Evolutionary conservation across 1,284 basidiomycete species (phyloP), one percentile per base, ranked within the genome.

Genomic region (Violaceomyces palustris): DNA sequence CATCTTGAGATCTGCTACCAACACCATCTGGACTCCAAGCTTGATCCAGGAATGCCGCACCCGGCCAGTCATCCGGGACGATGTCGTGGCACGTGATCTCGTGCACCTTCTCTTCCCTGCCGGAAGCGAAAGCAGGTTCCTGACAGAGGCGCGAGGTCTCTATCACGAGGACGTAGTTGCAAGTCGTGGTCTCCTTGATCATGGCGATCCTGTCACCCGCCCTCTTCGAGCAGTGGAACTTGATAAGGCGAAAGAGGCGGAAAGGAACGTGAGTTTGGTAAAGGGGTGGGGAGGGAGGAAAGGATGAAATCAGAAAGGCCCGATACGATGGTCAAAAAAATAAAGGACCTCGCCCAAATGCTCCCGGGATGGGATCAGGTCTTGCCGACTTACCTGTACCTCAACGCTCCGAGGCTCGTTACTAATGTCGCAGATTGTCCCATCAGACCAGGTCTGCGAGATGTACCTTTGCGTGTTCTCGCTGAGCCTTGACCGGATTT

Each of bases 151-250:
- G 34, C 0, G 58, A 47, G 4, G 61, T 64, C 39, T 64, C 53
- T 33, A 64, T 54, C 32, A 61, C 40, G 14, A 64, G n/a, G 4
- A 64, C 54, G 35, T 69, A 69, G 41, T 61, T 64, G 51, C 67
- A 69, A 21, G 58, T 67, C 11, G 65, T 69, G 15, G 62, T 64
- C 47, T 69, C 67, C 43, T 67, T 67, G 39, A 69, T 49, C 35
- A 63, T 48, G 27, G 57, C 44, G 34, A 69, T 69, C 5, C 63
- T 45, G 23, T 62, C 62, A 10, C 50, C 50, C 26, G 45, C 38
- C 33, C 45, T 33, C 33, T 46, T 35, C 14, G 56, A 49, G 38
- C 66, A 67, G 43, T 63, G 63, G 29, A 49, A 67, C 40, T 58
- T 17, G 18, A 19, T 25, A 38, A 31, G 29, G 21, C 30, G 15